Conservation (phyloP, 164 flowering plant species). For the Dillenia turbinata region DNA sequence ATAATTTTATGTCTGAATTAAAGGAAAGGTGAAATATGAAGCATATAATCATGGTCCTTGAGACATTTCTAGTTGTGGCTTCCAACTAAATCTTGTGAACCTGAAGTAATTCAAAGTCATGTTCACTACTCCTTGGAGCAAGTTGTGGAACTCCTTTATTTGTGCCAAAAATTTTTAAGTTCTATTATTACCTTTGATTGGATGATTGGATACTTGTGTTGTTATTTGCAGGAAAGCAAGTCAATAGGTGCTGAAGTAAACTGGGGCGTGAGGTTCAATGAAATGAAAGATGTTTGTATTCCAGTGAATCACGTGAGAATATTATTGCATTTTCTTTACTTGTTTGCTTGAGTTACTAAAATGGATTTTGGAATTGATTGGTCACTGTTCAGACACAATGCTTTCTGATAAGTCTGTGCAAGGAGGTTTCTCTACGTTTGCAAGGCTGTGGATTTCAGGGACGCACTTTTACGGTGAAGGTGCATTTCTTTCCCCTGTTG, state of each 20-base stretch:
- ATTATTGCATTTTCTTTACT: conserved; percentile 1
- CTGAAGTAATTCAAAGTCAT: too few relatives aligned
- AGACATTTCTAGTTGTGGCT: too few relatives aligned
- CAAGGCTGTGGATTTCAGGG: conserved; percentile 83
- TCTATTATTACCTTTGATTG: too few relatives aligned
- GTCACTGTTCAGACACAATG: conserved; percentile 38
- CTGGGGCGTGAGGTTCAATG: conserved; percentile 94
- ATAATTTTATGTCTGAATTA: too few relatives aligned
- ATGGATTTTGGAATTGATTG: not conserved
- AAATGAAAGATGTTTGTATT: conserved; percentile 69
- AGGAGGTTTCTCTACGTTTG: conserved; percentile 85
- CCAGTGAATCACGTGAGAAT: not conserved
- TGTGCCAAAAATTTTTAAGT: too few relatives aligned
- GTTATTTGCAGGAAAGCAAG: conserved; percentile 68
- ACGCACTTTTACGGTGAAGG: conserved; percentile 83
- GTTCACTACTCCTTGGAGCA: too few relatives aligned
- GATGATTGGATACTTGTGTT: not conserved
- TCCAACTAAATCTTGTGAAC: too few relatives aligned
- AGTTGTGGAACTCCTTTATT: too few relatives aligned
- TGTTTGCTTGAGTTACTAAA: too few relatives aligned
- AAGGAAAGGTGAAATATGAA: too few relatives aligned
- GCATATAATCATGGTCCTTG: too few relatives aligned
- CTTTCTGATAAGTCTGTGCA: conserved; percentile 73
- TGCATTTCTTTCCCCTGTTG: conserved; percentile 7
- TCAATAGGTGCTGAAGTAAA: conserved; percentile 97